Conservation (phyloP, 78 protist species). For the Emiliania huxleyi region DNA sequence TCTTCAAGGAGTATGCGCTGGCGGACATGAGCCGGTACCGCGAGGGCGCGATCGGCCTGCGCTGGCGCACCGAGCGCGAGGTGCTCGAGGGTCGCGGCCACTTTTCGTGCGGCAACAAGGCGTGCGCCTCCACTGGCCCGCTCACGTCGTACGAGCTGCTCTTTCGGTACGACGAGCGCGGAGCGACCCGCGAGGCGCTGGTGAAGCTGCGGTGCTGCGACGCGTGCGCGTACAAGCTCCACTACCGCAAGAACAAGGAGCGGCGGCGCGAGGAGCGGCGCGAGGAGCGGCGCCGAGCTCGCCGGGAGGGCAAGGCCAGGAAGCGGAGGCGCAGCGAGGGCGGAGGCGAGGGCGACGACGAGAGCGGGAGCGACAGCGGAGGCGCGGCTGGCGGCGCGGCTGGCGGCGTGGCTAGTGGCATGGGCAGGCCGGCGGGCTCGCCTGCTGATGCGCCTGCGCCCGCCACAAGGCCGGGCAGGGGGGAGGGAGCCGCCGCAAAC, state of each 20-base stretch:
- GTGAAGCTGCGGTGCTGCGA: conserved; percentile 11
- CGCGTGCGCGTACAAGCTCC: neutral
- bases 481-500: too few species aligned
- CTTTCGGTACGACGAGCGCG: neutral
- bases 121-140: neutral
- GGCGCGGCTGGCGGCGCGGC: too few species aligned
- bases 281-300: too few species aligned
- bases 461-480: too few species aligned
- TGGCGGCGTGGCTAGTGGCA: too few species aligned
- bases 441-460: too few species aligned
- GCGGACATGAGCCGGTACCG: conserved; percentile 64
- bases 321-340: too few species aligned
- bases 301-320: too few species aligned
- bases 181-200: neutral
- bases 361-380: too few species aligned
- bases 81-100: conserved; percentile 79
- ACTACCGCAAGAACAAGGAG: neutral
- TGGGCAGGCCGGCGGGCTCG: too few species aligned
- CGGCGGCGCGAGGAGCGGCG: neutral
- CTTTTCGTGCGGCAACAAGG: conserved; percentile 59
- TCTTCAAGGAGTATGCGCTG: conserved; percentile 75
- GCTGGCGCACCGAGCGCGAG: conserved; percentile 79
- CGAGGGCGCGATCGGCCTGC: conserved; percentile 49
- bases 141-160: neutral
- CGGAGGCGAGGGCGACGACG: too few species aligned